Evolutionary conservation across 2,329 filamentous ascomycete genomes (phyloP).

Genomic region (Delphinella strobiligena): DNA sequence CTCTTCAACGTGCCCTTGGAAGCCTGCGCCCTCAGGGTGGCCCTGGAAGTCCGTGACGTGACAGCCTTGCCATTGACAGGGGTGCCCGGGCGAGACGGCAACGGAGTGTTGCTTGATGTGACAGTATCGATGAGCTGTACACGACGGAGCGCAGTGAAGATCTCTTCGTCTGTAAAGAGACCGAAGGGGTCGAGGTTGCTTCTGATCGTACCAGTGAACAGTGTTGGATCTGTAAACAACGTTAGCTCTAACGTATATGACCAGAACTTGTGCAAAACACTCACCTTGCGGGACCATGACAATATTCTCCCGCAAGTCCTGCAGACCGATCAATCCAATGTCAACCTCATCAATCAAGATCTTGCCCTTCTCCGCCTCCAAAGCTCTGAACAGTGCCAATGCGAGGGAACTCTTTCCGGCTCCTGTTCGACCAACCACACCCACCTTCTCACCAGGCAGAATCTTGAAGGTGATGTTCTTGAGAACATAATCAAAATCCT

Average conservation of each 20-base stretch:
- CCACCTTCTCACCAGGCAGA: conserved; percentile 76
- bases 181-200: conserved; percentile 89
- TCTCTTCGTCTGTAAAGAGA: conserved; percentile 77
- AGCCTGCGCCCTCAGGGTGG: conserved; percentile 17
- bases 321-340: conserved; percentile 79
- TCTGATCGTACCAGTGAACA: conserved; percentile 85
- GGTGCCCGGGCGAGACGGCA: conserved; percentile 21
- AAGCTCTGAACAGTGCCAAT: conserved; percentile 79
- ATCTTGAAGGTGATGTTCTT: conserved; percentile 79
- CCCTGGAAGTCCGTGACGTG: conserved; percentile 7
- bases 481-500: conserved; percentile 77
- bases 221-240: conserved; percentile 88
- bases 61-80: conserved; percentile 13
- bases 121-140: conserved; percentile 68
- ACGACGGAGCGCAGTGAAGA: conserved; percentile 73
- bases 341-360: conserved; percentile 89
- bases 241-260: too few species aligned
- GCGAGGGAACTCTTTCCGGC: conserved; percentile 95
- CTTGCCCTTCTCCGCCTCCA: conserved; percentile 81
- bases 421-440: conserved; percentile 89
- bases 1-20: too few species aligned
- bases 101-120: conserved; percentile 32
- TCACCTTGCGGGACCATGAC: conserved; percentile 97
- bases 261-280: conserved; percentile 13
- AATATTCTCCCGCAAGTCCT: conserved; percentile 82